Evolutionary conservation across 176 grass and related monocot species (phyloP).

Genomic region (Carex cristatella): DNA sequence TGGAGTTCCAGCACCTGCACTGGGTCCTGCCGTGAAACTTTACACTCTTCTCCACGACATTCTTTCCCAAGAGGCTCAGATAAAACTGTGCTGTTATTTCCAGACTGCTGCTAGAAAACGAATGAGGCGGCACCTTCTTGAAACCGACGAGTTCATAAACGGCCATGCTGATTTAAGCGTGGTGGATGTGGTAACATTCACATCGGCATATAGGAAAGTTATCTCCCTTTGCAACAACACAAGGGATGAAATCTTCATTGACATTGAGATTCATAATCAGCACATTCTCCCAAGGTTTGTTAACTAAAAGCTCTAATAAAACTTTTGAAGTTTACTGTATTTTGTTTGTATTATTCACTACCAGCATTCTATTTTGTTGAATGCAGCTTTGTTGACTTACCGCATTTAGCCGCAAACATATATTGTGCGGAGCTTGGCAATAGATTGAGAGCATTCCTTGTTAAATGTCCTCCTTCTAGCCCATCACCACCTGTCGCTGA

Average conservation of each 20-base stretch:
- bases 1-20: conserved; percentile 64
- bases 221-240: conserved; percentile 86
- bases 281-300: conserved; percentile 84
- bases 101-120: conserved; percentile 93
- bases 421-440: conserved; percentile 78
- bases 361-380: conserved; percentile 14
- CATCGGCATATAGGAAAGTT: conserved; percentile 86
- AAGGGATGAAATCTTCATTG: conserved; percentile 86
- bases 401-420: conserved; percentile 76
- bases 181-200: conserved; percentile 65
- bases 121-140: conserved; percentile 72
- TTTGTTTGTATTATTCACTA: neutral
- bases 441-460: conserved; percentile 78
- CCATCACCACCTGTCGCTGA: conserved; percentile 82
- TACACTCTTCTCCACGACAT: conserved; percentile 96
- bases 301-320: neutral
- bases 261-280: conserved; percentile 98
- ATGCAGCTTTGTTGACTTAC: conserved; percentile 83
- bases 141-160: conserved; percentile 80
- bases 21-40: conserved; percentile 80
- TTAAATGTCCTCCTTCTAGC: conserved; percentile 80
- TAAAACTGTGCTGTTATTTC: conserved; percentile 92
- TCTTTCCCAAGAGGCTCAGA: conserved; percentile 88
- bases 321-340: conserved; percentile 1
- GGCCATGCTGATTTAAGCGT: conserved; percentile 54